Percentiles rank a stretch among this genome's conserved stretches.
Conservation (phyloP, 2,329 filamentous ascomycete species). For the Nemania serpens region DNA sequence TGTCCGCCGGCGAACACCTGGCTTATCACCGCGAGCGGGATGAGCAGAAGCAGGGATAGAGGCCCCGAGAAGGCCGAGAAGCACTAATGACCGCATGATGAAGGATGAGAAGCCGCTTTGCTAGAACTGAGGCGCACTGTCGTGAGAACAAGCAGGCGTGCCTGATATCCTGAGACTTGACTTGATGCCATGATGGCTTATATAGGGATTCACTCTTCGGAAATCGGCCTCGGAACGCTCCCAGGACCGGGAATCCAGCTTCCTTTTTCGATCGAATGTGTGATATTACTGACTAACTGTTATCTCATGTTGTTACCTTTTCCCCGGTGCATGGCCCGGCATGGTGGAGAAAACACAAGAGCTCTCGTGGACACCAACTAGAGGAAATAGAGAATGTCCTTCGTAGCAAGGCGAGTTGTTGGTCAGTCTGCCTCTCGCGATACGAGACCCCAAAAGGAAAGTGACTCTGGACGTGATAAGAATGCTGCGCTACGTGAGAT, state of each 20-base stretch:
- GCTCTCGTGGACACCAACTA: constrained; percentile 16
- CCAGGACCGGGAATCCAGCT: constrained; percentile 29
- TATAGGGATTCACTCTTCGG: constrained; percentile 27
- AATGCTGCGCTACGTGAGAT: constrained; percentile 26
- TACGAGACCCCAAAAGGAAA: constrained; percentile 36
- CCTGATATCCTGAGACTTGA: constrained; percentile 29
- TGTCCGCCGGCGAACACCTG: constrained; percentile 39
- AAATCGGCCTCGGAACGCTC: neutral
- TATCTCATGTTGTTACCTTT: constrained; percentile 25
- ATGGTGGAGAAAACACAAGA: constrained; percentile 20
- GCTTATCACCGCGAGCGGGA: constrained; percentile 34
- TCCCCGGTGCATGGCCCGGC: neutral
- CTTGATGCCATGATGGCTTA: constrained; percentile 28
- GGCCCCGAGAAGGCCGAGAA: constrained; percentile 43
- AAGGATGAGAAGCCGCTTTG: constrained; percentile 23
- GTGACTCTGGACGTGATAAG: constrained; percentile 32
- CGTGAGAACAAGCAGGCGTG: constrained; percentile 17
- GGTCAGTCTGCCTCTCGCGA: constrained; percentile 22
- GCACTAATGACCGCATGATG: constrained; percentile 40
- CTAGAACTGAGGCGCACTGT: constrained; percentile 11
- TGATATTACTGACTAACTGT: constrained; percentile 30
- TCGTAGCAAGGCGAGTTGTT: constrained; percentile 18
- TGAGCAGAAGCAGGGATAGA: constrained; percentile 39
- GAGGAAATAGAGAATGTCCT: constrained; percentile 13
- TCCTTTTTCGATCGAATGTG: constrained; percentile 38